Base-by-base conservation (phyloP, 2,329 filamentous ascomycete genomes). In the Colletotrichum abscissum region DNA sequence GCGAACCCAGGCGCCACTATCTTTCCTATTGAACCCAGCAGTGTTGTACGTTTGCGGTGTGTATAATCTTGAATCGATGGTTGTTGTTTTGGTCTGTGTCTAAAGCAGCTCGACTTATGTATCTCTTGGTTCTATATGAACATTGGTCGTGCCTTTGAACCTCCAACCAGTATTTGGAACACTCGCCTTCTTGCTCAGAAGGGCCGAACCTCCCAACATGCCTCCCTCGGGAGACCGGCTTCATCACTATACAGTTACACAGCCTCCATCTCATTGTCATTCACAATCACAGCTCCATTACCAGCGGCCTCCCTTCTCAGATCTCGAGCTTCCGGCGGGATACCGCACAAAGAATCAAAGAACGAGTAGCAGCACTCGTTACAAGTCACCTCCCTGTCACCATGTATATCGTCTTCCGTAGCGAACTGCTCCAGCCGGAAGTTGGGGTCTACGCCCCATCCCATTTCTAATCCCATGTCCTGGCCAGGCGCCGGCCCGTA, bases 231-330 rank as follows among this genome's bases (percentile, higher is more conserved):
- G 4, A 30, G 5, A n/a, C 12, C 54, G 19, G 24, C 24, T 26
- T 19, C 54, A 16, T 14, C 22, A 22, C 5, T 3, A 5, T 12
- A 4, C 5, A n/a, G 12, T 72, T 38, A 74, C 24, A 49, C 62
- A 2, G 49, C 72, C 28, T 52, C 56, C 68, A 71, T 72, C 72
- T 71, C 69, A 11, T 74, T 38, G 12, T 74, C 68, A 14, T 33
- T 63, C 58, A 67, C 4, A 14, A 19, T 22, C 3, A 28, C 35
- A 22, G 35, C 22, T 19, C 56, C 59, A 19, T 58, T 33, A 7
- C 16, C 56, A n/a, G 35, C 49, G 19, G 46, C 55, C 30, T 72
- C 55, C 56, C 67, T 54, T 33, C 52, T 62, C 33, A 59, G 49
- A 11, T 66, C 54, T 14, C 70, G 55, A 35, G 59, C 57, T 22